Conservation (phyloP, 2,329 filamentous ascomycete genomes). For the Penicillium palitans region DNA sequence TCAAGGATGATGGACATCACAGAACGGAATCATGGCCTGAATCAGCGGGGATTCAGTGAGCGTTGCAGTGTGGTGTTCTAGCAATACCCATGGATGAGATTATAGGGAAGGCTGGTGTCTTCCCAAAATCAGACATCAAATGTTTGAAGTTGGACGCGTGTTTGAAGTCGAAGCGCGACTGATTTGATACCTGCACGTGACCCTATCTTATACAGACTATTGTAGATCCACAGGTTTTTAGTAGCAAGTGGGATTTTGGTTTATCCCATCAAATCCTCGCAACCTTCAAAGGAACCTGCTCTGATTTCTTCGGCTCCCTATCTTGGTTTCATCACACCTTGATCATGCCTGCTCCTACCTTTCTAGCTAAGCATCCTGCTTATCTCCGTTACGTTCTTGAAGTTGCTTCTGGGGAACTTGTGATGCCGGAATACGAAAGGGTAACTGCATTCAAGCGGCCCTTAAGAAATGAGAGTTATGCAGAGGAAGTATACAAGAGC, state of each 20-base stretch:
- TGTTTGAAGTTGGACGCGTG: background rate
- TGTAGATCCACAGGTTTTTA: background rate
- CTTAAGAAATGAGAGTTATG: background rate
- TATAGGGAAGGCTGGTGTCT: background rate
- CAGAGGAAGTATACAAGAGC: background rate
- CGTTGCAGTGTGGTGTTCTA: background rate
- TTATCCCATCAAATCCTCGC: background rate
- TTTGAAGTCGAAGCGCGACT: background rate
- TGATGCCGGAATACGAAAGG: background rate
- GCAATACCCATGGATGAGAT: background rate
- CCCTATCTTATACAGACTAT: background rate
- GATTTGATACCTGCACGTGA: constrained; percentile 6
- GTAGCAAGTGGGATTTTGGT: background rate
- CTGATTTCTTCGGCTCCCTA: background rate
- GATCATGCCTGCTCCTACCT: background rate
- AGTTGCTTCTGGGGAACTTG: background rate
- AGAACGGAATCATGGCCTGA: background rate
- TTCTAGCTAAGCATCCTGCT: background rate
- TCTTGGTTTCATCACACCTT: too few species aligned
- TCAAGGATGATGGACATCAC: constrained; percentile 13
- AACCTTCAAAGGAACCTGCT: background rate
- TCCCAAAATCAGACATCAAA: background rate
- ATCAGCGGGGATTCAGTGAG: background rate
- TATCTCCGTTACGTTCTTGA: background rate
- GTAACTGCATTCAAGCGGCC: background rate